Evolutionary conservation across 495 filamentous ascomycete species (phyloP).

Genomic region (Aspergillus ostianus): DNA sequence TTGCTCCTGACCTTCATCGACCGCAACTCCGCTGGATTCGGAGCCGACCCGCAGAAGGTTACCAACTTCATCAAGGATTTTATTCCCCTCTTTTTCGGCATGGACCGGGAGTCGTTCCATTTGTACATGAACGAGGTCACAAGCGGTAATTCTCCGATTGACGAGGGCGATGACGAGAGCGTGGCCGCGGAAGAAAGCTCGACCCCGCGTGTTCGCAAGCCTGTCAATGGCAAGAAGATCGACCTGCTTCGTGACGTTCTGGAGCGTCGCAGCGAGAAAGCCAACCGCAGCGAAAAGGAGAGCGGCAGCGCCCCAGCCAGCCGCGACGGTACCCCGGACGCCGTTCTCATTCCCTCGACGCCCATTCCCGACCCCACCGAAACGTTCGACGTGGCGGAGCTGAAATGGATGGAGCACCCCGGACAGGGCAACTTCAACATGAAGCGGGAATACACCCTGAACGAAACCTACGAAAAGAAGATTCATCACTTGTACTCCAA

Average conservation of each 20-base stretch:
- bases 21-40: conserved; percentile 61
- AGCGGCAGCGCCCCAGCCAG: conserved; percentile 67
- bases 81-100: conserved; percentile 82
- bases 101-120: conserved; percentile 73
- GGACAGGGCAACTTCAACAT: conserved; percentile 48
- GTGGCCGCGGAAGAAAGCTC: conserved; percentile 47
- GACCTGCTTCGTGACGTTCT: conserved; percentile 85
- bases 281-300: conserved; percentile 64
- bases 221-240: conserved; percentile 65
- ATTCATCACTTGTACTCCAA: conserved; percentile 87
- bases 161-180: conserved; percentile 70
- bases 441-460: conserved; percentile 66
- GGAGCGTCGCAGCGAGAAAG: conserved; percentile 68
- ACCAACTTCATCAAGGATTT: conserved; percentile 85
- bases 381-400: conserved; percentile 43
- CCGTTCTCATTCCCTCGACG: conserved; percentile 55
- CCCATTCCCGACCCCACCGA: conserved; percentile 48
- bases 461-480: conserved; percentile 75
- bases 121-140: conserved; percentile 72
- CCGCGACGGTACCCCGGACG: conserved; percentile 83
- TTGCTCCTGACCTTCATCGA: conserved; percentile 76
- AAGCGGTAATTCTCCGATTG: conserved; percentile 55
- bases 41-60: conserved; percentile 71
- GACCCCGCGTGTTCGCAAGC: conserved; percentile 57
- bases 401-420: conserved; percentile 62